A percentile compares a stretch with the other conserved stretches of the same genome.
Conservation (phyloP, 768 basidiomycete genomes). For the Termitomyces sp. region DNA sequence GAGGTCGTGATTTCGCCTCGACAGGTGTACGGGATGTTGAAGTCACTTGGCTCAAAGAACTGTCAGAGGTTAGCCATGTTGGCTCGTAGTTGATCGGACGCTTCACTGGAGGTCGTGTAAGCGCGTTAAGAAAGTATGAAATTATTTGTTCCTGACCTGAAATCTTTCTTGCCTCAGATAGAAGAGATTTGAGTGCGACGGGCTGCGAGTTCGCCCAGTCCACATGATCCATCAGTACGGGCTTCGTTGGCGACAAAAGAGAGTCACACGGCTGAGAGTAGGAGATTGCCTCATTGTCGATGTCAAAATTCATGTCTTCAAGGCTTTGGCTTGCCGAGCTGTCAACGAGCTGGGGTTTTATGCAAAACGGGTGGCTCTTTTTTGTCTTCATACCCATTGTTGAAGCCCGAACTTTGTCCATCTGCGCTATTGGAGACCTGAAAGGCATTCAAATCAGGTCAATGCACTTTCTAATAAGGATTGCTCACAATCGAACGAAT, state of each 20-base stretch:
- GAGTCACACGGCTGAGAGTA: slow-evolving; percentile 1
- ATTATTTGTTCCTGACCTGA: background rate
- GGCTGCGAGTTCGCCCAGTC: slow-evolving; percentile 12
- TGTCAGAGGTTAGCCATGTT: background rate
- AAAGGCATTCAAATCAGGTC: background rate
- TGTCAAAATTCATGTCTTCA: slow-evolving; percentile 8
- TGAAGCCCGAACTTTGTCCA: slow-evolving; percentile 1
- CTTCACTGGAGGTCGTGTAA: background rate
- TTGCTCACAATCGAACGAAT: background rate
- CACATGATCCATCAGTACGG: slow-evolving; percentile 3
- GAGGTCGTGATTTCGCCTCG: background rate
- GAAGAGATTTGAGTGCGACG: slow-evolving; percentile 5
- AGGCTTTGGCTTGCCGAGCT: background rate
- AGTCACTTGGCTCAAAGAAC: background rate
- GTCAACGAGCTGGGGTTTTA: slow-evolving; percentile 3
- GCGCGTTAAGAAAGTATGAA: background rate
- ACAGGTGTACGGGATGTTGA: background rate
- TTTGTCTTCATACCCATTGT: slow-evolving; percentile 6
- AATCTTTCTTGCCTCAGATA: slow-evolving; percentile 1
- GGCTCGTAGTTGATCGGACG: background rate
- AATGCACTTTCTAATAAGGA: background rate
- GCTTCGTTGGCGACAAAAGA: slow-evolving; percentile 3
- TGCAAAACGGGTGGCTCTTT: slow-evolving; percentile 5
- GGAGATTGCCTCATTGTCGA: slow-evolving; percentile 3
- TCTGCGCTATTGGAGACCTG: background rate